Base-by-base conservation (phyloP, 345 rosid species). In the Populus euphratica region DNA sequence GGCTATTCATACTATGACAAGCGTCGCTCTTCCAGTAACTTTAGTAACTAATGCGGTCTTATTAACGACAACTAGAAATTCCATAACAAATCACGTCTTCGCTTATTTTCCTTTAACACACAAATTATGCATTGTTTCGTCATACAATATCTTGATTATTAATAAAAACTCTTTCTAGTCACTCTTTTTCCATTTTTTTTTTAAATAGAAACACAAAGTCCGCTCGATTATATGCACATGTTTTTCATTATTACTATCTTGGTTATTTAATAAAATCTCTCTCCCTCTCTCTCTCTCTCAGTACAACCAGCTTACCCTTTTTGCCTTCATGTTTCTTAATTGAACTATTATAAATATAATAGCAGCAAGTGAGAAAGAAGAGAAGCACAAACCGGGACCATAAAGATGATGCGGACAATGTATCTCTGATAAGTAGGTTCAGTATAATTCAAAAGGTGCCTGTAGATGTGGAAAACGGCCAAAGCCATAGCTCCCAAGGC, bases 401-500 rank as follows among this genome's bases (percentile, higher is more conserved):
- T 96, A 74, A 93, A 92, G 81, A 96, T 89, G 68, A 96, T 96
- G 77, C 98, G 97, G 16, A 96, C 99, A 27, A 93, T 93, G 72
- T 79, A 96, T 90, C 97, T 90, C 91, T 96, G 99, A 62, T 92
- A 93, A 79, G 89, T 91, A 78, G 99, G 99, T 82, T 96, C 97
- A 0, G 98, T 93, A 72, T 96, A 96, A 81, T 96, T 96, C 84
- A 88, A 75, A 6, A 96, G 90, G 79, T 96, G 99, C 80, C 90
- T 84, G 86, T 93, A 96, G 69, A 96, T 92, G 79, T 96, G 97
- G 69, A 83, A 82, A 68, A 91, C 76, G 18, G 97, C 93, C 89
- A 93, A 81, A 36, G 88, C 84, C 74, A 90, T 91, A 50, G 99
- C 93, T 70, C 90, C 96, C 6, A 29, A 74, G 7, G 92, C 85